Evolutionary conservation across 2,329 filamentous ascomycete genomes (phyloP), one percentile per base, ranked within the genome.

Genomic region (Amesomyces nigricolor): DNA sequence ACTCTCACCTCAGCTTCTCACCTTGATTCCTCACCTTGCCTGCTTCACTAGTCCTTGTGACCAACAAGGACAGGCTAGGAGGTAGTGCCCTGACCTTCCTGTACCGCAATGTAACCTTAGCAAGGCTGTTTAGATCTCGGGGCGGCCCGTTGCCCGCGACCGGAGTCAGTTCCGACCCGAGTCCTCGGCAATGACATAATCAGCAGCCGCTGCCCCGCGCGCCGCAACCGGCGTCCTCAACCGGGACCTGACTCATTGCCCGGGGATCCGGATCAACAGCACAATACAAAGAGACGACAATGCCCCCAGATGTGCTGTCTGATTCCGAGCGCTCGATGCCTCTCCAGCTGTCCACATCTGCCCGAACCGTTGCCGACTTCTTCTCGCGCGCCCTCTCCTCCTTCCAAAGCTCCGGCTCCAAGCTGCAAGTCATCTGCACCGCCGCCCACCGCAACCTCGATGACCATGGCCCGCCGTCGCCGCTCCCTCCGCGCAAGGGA

Each of bases 351-450:
- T 49, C 57, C 47, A 58, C 30, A n/a, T 32, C 55, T 22, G 22
- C 47, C 56, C 65, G 47, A 57, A 60, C 58, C 39, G 64, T 77
- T 16, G 47, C 73, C 46, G 64, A 70, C 10, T 73, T 73, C 60
- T 78, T 80, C 64, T 65, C 71, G 4, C 69, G 71, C 45, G 71
- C 75, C 32, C 73, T 81, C 30, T 61, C 69, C 32, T 65, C 68
- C 8, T 80, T 80, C 56, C 73, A 73, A 43, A 62, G 68, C 7
- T 77, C 77, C 0, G 57, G 63, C 29, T 69, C 75, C 49, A 65
- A 67, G 16, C 75, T 81, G 57, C 70, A 70, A 38, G 67, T 81
- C 47, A 65, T 81, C 26, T 75, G 71, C 66, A 75, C 74, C 1
- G 61, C 73, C 35, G 65, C 71, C 10, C 29, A 3, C 8, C 8